phyloP scores from a whole-genome alignment of 805 yeast genomes.

The Candida saitoana region DNA sequence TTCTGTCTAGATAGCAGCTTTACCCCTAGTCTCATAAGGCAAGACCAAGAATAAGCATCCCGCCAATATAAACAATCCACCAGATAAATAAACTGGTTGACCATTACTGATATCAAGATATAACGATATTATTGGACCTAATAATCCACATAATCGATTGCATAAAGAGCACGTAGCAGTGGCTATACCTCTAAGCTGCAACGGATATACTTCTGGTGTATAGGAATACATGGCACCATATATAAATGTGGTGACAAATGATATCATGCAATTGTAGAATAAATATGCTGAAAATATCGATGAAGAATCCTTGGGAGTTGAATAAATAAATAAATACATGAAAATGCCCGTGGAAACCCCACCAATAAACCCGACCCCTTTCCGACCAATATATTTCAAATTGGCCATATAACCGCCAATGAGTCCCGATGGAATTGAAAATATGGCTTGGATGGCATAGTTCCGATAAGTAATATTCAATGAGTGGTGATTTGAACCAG shows the following conservation, averaged over 20 bases:
- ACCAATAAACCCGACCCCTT: conserved; percentile 44
- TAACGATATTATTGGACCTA: conserved; percentile 18
- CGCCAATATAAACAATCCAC: conserved; percentile 8
- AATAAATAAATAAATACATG: conserved; percentile 45
- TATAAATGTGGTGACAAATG: conserved; percentile 37
- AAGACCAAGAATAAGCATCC: conserved; percentile 25
- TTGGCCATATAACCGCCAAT: conserved; percentile 14
- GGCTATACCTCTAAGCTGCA: conserved; percentile 10
- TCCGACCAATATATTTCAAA: conserved; percentile 43
- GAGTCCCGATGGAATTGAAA: conserved; percentile 17
- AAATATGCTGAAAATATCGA: conserved; percentile 30
- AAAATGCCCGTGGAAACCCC: conserved; percentile 48
- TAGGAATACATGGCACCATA: conserved; percentile 20
- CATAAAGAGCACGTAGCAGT: conserved; percentile 14
- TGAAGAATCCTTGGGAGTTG: conserved; percentile 38
- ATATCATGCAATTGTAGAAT: conserved; percentile 35
- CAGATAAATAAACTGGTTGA: conserved; percentile 11
- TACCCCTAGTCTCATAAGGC: conserved; percentile 11
- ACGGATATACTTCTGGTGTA: conserved; percentile 12
- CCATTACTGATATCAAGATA: conserved; percentile 10
- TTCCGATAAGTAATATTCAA: conserved; percentile 19
- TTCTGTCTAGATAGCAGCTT: conserved; percentile 5
- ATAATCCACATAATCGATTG: conserved; percentile 24
- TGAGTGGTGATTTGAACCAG: conserved; percentile 13
- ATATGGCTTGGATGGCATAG: conserved; percentile 15